These are phyloP conservation scores for Agrostemma githago DNA, from an alignment of 148 eudicot species.

Conservation along the genomic window DNA sequence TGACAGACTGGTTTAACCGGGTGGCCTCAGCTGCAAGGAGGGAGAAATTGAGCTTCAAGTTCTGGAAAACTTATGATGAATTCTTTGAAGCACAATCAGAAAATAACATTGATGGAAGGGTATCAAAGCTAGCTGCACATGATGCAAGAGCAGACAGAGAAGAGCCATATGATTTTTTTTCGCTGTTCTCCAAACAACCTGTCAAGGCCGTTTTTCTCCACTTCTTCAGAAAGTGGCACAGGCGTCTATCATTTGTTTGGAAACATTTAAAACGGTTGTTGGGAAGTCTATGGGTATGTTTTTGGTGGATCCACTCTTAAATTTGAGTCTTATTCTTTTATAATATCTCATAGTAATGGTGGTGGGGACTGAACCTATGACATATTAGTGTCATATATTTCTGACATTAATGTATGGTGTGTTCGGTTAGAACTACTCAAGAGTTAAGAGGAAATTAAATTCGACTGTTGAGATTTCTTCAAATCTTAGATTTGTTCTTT, in stretches of 20 bases:
- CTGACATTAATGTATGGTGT: neutral
- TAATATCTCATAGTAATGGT: neutral
- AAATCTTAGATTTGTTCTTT: neutral
- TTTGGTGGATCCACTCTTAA: neutral
- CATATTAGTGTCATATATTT: constrained; percentile 1
- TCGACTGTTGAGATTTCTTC: neutral
- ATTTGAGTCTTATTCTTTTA: constrained; percentile 6
- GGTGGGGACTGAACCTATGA: neutral
- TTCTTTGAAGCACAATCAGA: constrained; percentile 47
- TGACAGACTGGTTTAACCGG: constrained; percentile 66
- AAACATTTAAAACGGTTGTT: constrained; percentile 56
- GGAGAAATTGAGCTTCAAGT: constrained; percentile 42
- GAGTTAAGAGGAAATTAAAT: neutral
- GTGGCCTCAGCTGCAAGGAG: constrained; percentile 53
- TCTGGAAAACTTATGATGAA: constrained; percentile 64
- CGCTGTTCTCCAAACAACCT: constrained; percentile 62
- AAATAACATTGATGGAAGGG: constrained; percentile 35
- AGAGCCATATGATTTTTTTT: constrained; percentile 48
- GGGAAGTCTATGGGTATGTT: constrained; percentile 79
- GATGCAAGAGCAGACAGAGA: constrained; percentile 52
- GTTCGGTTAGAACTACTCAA: neutral
- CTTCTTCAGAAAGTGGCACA: constrained; percentile 70
- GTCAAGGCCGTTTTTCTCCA: constrained; percentile 52
- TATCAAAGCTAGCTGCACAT: constrained; percentile 32
- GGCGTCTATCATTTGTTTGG: constrained; percentile 75